Evolutionary conservation across 1,284 basidiomycete genomes (phyloP).

Genomic region (Cryptococcus hybrid): DNA sequence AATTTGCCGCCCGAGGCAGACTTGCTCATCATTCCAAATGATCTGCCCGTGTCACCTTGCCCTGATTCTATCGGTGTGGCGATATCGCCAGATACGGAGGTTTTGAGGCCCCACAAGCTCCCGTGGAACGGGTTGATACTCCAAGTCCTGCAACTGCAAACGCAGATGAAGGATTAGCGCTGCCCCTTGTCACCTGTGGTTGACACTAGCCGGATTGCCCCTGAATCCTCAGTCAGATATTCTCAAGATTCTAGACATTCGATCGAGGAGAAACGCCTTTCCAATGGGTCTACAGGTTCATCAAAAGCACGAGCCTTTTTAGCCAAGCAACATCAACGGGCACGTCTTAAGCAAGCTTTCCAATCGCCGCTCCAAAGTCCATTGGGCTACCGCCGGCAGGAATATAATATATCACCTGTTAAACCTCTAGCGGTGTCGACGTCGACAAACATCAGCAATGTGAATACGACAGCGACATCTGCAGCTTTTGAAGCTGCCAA

Average conservation of each 20-base stretch:
- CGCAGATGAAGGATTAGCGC: no score
- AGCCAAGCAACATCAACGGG: constrained; percentile 40
- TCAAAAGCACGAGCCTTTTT: constrained; percentile 34
- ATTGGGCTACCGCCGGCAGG: neutral
- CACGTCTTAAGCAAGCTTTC: constrained; percentile 36
- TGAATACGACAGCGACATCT: no score
- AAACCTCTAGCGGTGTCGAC: no score
- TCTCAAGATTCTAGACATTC: no score
- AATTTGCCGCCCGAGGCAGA: constrained; percentile 14
- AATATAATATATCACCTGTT: neutral
- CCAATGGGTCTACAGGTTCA: neutral
- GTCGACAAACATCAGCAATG: constrained; percentile 2
- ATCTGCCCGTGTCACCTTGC: constrained; percentile 10
- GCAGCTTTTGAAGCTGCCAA: constrained; percentile 1
- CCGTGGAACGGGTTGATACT: no score
- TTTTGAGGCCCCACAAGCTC: neutral
- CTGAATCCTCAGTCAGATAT: no score
- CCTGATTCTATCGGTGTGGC: constrained; percentile 11
- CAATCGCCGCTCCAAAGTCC: constrained; percentile 28
- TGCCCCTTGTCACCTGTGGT: no score
- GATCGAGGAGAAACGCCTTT: neutral
- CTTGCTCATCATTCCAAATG: constrained; percentile 9
- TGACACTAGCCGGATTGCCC: no score
- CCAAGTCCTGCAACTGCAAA: no score
- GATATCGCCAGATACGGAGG: neutral